phyloP scores from a whole-genome alignment of 768 basidiomycete genomes.

The Glaciozyma antarctica region DNA sequence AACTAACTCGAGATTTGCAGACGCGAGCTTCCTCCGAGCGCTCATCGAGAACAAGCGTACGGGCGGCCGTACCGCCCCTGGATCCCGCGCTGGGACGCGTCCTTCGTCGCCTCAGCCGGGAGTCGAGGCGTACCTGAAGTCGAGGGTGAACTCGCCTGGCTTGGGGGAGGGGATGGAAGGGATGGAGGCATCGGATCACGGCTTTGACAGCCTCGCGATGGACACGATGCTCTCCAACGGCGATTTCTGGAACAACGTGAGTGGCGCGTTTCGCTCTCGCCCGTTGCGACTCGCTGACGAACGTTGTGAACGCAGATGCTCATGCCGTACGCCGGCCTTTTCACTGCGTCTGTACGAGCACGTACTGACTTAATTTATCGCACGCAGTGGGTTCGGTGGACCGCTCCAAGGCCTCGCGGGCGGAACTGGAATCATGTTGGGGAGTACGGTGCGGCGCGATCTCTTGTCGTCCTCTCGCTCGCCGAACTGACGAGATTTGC shows the following conservation, averaged over 20 bases:
- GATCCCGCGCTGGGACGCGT: conserved; percentile 24
- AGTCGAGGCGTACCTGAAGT: conserved; percentile 21
- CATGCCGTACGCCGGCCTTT: conserved; percentile 5
- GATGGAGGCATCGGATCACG: conserved; percentile 2
- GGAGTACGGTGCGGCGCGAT: neutral
- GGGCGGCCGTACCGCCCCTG: conserved; percentile 24
- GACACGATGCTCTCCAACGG: conserved; percentile 23
- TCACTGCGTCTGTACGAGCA: neutral
- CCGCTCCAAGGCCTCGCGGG: conserved; percentile 16
- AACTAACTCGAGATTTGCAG: neutral
- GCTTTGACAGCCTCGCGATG: conserved; percentile 20
- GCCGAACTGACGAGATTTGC: neutral
- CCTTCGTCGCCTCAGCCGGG: conserved; percentile 15
- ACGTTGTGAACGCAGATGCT: conserved; percentile 11
- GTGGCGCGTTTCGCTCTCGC: neutral
- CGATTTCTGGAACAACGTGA: conserved; percentile 23
- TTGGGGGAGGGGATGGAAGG: conserved; percentile 3
- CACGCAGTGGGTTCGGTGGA: conserved; percentile 8
- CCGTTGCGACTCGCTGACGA: neutral
- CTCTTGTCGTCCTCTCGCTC: neutral
- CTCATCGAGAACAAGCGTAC: conserved; percentile 31
- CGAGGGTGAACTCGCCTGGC: conserved; percentile 15
- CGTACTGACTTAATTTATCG: neutral
- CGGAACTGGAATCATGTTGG: conserved; percentile 18
- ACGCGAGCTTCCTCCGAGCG: conserved; percentile 28